phyloP scores from a whole-genome alignment of 306 rosid genomes.

The Alnus glutinosa region DNA sequence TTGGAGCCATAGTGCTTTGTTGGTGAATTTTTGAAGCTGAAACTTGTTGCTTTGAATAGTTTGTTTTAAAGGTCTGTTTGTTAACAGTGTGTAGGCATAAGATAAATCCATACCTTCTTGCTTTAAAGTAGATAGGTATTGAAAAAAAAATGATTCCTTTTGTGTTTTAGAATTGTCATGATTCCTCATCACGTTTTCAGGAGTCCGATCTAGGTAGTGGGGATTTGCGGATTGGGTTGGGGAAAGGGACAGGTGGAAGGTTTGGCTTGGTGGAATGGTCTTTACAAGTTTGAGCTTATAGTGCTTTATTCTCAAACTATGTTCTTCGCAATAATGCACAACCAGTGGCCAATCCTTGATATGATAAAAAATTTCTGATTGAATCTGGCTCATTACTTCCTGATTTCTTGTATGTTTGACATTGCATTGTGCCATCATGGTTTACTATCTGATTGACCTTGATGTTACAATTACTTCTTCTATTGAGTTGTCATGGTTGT shows the following conservation, averaged over 20 bases:
- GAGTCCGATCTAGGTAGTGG: neutral
- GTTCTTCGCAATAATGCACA: neutral
- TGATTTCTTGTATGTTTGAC: neutral
- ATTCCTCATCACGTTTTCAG: neutral
- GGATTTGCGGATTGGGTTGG: neutral
- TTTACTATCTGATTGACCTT: neutral
- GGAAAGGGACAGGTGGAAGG: constrained; percentile 3
- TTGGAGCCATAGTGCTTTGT: neutral
- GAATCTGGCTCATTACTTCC: neutral
- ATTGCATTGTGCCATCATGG: neutral
- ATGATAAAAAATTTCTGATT: neutral
- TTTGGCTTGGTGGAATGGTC: neutral
- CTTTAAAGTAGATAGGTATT: neutral
- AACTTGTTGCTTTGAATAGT: neutral
- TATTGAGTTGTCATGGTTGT: neutral
- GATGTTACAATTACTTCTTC: neutral
- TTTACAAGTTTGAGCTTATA: neutral
- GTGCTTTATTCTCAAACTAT: neutral
- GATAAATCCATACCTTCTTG: neutral
- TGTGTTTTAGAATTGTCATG: neutral
- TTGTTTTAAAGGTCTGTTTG: neutral
- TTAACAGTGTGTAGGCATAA: neutral
- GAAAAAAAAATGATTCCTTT: neutral
- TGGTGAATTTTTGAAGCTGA: neutral
- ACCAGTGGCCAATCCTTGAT: neutral